A percentile compares a stretch with the other conserved stretches of the same genome.
Evolutionary conservation across 108 stramenopile genomes (phyloP).

Genomic region (Skeletonema menzelii): DNA sequence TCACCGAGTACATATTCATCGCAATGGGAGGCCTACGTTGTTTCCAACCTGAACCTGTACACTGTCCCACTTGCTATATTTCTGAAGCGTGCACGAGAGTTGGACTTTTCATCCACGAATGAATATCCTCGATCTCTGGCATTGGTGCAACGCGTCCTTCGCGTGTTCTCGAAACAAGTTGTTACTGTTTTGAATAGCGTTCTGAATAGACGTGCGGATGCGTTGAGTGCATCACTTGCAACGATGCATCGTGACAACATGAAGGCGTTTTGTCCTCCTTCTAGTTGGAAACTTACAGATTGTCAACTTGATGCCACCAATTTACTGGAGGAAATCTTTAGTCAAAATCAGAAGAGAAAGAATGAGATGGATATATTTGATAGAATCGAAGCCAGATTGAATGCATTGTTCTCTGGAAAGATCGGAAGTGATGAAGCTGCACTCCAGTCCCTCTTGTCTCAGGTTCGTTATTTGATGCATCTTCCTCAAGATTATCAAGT

Average conservation of each 20-base stretch:
- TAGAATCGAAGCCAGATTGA: constrained; percentile 52
- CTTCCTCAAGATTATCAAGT: constrained; percentile 66
- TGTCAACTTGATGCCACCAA: constrained; percentile 72
- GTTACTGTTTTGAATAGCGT: constrained; percentile 62
- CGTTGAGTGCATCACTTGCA: constrained; percentile 39
- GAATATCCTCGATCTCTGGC: constrained; percentile 55
- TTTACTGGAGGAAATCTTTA: constrained; percentile 80
- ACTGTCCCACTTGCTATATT: constrained; percentile 84
- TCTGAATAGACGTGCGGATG: constrained; percentile 35
- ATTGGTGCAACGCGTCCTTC: constrained; percentile 69
- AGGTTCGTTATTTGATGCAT: constrained; percentile 63
- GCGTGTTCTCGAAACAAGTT: constrained; percentile 73
- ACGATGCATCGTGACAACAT: constrained; percentile 56
- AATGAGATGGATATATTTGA: constrained; percentile 62
- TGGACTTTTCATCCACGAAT: constrained; percentile 74
- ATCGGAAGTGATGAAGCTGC: constrained; percentile 55
- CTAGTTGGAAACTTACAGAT: constrained; percentile 47
- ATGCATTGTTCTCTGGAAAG: constrained; percentile 54
- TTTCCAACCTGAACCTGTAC: constrained; percentile 78
- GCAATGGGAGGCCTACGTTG: constrained; percentile 83
- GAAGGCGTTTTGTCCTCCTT: constrained; percentile 61
- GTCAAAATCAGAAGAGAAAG: constrained; percentile 71
- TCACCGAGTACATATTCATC: constrained; percentile 58
- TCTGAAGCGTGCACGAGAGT: constrained; percentile 84
- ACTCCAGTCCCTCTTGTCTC: constrained; percentile 44